These are phyloP conservation scores for Saccharomycopsis oosterbeekiorum DNA, from an alignment of 805 yeast genomes.

Conservation along the genomic window DNA sequence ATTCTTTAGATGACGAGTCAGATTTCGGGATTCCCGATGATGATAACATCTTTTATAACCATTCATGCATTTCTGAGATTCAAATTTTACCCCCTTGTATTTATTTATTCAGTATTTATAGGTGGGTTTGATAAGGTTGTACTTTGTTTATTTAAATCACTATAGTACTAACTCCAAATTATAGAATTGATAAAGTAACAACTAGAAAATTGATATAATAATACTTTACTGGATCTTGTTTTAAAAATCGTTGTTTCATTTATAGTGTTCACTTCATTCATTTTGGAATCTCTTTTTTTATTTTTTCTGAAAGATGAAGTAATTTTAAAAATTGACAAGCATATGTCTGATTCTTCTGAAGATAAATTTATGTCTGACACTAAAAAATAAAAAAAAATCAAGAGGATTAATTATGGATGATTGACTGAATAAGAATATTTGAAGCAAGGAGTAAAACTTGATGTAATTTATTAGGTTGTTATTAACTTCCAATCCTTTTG, in stretches of 20 bases:
- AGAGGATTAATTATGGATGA: neutral
- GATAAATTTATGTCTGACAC: conserved; percentile 34
- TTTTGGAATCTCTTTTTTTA: neutral
- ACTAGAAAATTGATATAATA: neutral
- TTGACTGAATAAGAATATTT: conserved; percentile 20
- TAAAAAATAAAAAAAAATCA: conserved; percentile 7
- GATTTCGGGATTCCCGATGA: conserved; percentile 91
- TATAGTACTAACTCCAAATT: neutral
- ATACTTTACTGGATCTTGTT: neutral
- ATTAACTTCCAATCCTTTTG: neutral
- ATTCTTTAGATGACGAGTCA: conserved; percentile 94
- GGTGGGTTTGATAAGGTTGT: neutral
- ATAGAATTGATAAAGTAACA: neutral
- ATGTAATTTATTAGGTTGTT: neutral
- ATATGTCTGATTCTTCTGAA: conserved; percentile 84
- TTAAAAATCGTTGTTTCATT: neutral
- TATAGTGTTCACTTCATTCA: neutral
- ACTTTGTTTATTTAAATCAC: too few species aligned
- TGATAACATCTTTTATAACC: conserved; percentile 71
- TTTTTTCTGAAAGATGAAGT: conserved; percentile 34
- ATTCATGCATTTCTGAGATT: conserved; percentile 86
- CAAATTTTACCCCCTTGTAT: conserved; percentile 1
- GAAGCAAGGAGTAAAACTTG: neutral
- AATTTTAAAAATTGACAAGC: conserved; percentile 71
- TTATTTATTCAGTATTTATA: neutral